Conservation (phyloP, 345 rosid species). For the Dimocarpus longan region DNA sequence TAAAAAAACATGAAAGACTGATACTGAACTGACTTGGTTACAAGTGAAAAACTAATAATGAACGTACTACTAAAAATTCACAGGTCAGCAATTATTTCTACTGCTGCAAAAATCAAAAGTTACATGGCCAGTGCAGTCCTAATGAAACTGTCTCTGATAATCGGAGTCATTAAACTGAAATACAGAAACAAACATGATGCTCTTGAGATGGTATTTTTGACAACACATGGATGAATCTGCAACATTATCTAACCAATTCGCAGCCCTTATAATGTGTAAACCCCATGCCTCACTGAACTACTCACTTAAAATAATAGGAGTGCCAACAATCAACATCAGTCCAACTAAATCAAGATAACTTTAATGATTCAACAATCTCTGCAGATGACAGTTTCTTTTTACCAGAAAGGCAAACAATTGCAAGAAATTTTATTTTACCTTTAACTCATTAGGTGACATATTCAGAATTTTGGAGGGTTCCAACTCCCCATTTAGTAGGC, state of each 20-base stretch:
- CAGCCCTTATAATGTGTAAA: not conserved
- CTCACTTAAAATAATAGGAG: not conserved
- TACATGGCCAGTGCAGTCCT: not conserved
- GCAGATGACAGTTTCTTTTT: not conserved
- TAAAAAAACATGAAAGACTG: not conserved
- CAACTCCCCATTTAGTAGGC: constrained; percentile 81
- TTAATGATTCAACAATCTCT: not conserved
- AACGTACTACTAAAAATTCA: not conserved
- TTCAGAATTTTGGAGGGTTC: constrained; percentile 78
- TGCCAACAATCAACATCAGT: not conserved
- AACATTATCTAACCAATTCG: not conserved
- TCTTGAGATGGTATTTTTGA: not conserved
- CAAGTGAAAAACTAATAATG: not conserved
- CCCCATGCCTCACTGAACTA: not conserved
- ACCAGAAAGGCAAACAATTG: not conserved
- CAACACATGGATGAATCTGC: not conserved
- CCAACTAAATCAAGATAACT: constrained; percentile 2
- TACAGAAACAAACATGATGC: not conserved
- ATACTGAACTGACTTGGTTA: not conserved
- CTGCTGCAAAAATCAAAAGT: not conserved
- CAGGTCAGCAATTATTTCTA: not conserved
- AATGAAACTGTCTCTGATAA: not conserved
- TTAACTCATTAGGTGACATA: constrained; percentile 91
- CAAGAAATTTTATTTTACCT: constrained; percentile 46
- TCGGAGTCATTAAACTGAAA: not conserved